These are phyloP conservation scores for Amanita muscaria DNA, from an alignment of 768 basidiomycete genomes.

Conservation along the genomic window DNA sequence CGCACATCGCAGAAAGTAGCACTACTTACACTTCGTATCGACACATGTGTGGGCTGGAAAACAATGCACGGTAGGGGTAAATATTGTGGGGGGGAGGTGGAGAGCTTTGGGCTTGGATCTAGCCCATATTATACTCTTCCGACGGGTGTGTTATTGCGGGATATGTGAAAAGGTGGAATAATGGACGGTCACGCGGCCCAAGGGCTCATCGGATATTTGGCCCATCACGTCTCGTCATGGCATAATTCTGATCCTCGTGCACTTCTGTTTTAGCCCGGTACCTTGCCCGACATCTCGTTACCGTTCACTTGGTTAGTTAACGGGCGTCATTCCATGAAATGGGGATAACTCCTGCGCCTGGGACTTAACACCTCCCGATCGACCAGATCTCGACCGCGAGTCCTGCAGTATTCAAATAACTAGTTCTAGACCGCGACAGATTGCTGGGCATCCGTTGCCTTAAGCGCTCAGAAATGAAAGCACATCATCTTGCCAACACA, in stretches of 20 bases:
- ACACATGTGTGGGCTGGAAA: constrained; percentile 33
- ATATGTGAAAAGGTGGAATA: constrained; percentile 15
- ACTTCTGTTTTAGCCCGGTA: constrained; percentile 18
- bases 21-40: constrained; percentile 44
- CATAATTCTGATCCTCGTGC: constrained; percentile 16
- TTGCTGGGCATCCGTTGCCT: too few species aligned
- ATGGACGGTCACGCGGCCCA: constrained; percentile 26
- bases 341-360: neutral
- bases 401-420: too few species aligned
- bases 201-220: constrained; percentile 9
- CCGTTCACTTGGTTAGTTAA: neutral
- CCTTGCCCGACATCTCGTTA: constrained; percentile 9
- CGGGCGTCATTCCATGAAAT: constrained; percentile 3
- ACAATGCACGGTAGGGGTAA: neutral
- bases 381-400: too few species aligned
- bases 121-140: constrained; percentile 21
- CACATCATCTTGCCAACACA: too few species aligned
- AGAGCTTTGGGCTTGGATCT: constrained; percentile 13
- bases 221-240: neutral
- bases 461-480: too few species aligned
- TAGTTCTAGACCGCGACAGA: too few species aligned
- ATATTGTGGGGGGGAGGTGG: constrained; percentile 9
- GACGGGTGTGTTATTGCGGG: constrained; percentile 16
- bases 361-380: too few species aligned
- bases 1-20: neutral